Base-by-base conservation (phyloP, 805 yeast genomes). In the Candida nemodendra region DNA sequence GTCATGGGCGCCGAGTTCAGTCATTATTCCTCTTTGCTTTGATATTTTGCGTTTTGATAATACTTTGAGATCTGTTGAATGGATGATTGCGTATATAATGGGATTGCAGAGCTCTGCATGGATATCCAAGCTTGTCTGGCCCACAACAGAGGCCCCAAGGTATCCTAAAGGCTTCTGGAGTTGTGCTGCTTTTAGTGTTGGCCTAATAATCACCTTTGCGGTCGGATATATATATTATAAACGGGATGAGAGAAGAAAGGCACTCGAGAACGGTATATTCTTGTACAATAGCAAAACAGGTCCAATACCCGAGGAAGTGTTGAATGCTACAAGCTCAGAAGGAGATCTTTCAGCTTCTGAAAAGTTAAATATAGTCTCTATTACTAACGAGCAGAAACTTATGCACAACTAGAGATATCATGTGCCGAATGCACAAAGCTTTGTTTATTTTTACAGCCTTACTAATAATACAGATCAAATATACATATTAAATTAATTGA, bases 1-100 rank as follows among this genome's bases (percentile, higher is more conserved):
- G 0, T 51, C 72, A 3, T 69, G 69, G 70, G 81, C 79, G 1
- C 81, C 74, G 57, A 80, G 81, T 2, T 66, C 72, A 45, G 72
- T 76, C 11, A 32, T 44, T 49, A 61, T 69, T 18, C 24, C 24
- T 8, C 11, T 21, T 8, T 21, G 24, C 11, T 21, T 21, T 23
- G 48, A 44, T 25, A 51, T 77, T 14, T 61, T 63, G 18, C 52
- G 62, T 6, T 71, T 72, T 42, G 76, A 71, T 50, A 39, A 42
- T 54, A 64, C 67, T 61, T 65, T 54, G 51, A 66, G 57, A 51
- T 57, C 53, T 38, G 44, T 54, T 15, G 60, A 65, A 4, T 68
- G 70, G 12, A 71, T 63, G 6, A 39, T 56, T 5, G 70, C 73
- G 18, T 69, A 71, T 45, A 64, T 64, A 12, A 42, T 65, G 35